Evolutionary conservation across 306 rosid genomes (phyloP).

Genomic region (Spatholobus suberectus): DNA sequence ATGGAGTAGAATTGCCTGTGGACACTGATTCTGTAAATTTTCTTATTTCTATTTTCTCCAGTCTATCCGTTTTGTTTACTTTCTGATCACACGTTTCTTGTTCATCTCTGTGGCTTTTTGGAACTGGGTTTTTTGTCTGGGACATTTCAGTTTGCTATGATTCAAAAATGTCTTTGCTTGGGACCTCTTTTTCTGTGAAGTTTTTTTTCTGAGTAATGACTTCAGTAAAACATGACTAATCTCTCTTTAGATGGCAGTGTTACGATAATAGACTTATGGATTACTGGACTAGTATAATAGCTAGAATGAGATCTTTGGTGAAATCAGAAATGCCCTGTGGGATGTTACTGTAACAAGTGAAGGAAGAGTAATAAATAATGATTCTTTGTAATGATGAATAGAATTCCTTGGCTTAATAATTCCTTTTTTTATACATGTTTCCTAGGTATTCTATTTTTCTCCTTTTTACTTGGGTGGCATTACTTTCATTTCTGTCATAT

Average conservation of each 20-base stretch:
- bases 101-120: neutral
- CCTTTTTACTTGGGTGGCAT: neutral
- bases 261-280: neutral
- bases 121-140: neutral
- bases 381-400: neutral
- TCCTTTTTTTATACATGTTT: neutral
- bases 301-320: constrained; percentile 14
- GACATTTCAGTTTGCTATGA: neutral
- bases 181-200: neutral
- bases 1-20: neutral
- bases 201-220: neutral
- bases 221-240: constrained; percentile 1
- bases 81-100: neutral
- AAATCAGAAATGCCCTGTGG: constrained; percentile 1
- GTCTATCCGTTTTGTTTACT: neutral
- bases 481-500: constrained; percentile 1
- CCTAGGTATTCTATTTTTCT: neutral
- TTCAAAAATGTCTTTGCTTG: neutral
- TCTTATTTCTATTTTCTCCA: neutral
- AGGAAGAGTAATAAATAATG: neutral
- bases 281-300: neutral
- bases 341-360: neutral
- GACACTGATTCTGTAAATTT: constrained; percentile 1
- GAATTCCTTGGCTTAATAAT: constrained; percentile 10
- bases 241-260: neutral